Conservation (phyloP, 306 rosid species). For the Citrullus amarus region DNA sequence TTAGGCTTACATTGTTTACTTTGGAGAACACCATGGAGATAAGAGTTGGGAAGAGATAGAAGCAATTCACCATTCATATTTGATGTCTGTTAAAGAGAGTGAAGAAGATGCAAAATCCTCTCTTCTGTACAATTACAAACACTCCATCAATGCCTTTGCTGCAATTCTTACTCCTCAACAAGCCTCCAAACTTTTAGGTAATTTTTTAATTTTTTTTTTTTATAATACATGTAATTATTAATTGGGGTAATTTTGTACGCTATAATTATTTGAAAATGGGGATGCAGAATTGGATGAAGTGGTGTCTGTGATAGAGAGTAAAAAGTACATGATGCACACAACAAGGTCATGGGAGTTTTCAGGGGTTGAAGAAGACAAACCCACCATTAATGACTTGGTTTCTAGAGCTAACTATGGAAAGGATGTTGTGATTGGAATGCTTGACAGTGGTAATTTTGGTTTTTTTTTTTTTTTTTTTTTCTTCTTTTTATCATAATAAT, state of each 20-base stretch:
- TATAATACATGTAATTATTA: too few species aligned
- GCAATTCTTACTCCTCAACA: constrained; percentile 60
- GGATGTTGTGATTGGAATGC: constrained; percentile 44
- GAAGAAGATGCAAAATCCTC: constrained; percentile 53
- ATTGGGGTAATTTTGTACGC: too few species aligned
- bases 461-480: background rate
- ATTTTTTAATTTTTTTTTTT: too few species aligned
- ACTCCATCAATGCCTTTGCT: constrained; percentile 80
- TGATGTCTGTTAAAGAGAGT: constrained; percentile 46
- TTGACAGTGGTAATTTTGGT: constrained; percentile 40
- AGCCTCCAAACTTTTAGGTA: constrained; percentile 60
- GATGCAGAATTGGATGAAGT: background rate
- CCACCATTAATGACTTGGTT: background rate
- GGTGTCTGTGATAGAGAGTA: background rate
- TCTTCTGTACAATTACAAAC: constrained; percentile 74
- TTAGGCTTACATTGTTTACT: constrained; percentile 56
- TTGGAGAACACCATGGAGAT: constrained; percentile 38
- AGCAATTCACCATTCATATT: constrained; percentile 44
- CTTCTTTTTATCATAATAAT: background rate
- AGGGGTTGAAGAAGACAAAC: background rate
- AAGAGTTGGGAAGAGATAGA: constrained; percentile 36
- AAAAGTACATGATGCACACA: background rate
- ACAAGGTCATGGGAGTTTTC: constrained; percentile 11
- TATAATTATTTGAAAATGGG: too few species aligned
- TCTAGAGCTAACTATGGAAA: constrained; percentile 8